phyloP scores from a whole-genome alignment of 2,329 filamentous ascomycete genomes.

The Fusarium irregulare region DNA sequence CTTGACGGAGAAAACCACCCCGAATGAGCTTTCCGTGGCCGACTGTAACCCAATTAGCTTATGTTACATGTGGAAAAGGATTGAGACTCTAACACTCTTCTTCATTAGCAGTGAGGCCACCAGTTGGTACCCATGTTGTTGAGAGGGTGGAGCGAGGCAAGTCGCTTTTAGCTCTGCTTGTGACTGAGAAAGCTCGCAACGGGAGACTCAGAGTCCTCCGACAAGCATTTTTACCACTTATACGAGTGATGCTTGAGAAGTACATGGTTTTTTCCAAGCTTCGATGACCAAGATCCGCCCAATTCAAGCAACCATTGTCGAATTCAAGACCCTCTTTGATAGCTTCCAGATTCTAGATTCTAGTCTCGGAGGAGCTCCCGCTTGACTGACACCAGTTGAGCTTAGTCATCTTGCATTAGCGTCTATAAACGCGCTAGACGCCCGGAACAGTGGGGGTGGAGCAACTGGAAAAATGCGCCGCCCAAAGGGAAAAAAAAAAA shows the following conservation, averaged over 20 bases:
- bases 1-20: slow-evolving; percentile 80
- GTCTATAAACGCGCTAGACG: slow-evolving; percentile 38
- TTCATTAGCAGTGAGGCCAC: slow-evolving; percentile 69
- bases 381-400: neutral
- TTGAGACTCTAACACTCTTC: slow-evolving; percentile 60
- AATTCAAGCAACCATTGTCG: slow-evolving; percentile 1
- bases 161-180: slow-evolving; percentile 50
- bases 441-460: slow-evolving; percentile 31
- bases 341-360: slow-evolving; percentile 4
- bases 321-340: slow-evolving; percentile 2
- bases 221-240: slow-evolving; percentile 17
- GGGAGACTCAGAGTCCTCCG: slow-evolving; percentile 20
- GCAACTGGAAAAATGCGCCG: slow-evolving; percentile 31
- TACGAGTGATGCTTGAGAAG: slow-evolving; percentile 20
- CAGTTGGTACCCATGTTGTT: slow-evolving; percentile 82
- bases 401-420: slow-evolving; percentile 26
- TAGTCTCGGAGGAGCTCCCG: slow-evolving; percentile 13
- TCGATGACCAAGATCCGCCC: neutral
- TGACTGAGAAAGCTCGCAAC: slow-evolving; percentile 39
- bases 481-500: slow-evolving; percentile 39
- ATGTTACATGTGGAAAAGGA: neutral
- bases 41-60: slow-evolving; percentile 57
- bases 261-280: slow-evolving; percentile 27
- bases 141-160: slow-evolving; percentile 64
- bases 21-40: slow-evolving; percentile 74